Conservation (phyloP, 1,139 yeast genomes). For the Pneumocystis carinii region DNA sequence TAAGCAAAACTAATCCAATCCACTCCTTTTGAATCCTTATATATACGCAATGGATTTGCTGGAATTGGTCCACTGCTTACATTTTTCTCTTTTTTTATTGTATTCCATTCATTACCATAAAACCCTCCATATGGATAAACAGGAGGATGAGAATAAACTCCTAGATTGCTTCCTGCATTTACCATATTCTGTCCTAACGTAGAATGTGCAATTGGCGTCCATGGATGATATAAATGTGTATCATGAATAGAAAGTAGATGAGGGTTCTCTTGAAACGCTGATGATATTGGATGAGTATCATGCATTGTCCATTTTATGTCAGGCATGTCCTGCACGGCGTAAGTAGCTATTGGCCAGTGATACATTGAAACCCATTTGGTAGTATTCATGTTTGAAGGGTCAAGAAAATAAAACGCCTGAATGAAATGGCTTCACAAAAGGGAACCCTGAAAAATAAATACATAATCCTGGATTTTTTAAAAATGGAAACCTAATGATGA, state of each 20-base stretch:
- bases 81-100: not conserved
- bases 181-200: not conserved
- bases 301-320: not conserved
- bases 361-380: not conserved
- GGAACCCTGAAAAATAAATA: not conserved
- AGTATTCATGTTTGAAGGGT: not conserved
- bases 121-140: too few species aligned
- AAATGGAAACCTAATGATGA: too few species aligned
- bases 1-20: conserved; percentile 27
- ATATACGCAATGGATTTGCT: conserved; percentile 18
- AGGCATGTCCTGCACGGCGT: not conserved
- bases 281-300: not conserved
- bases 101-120: too few species aligned
- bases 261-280: not conserved
- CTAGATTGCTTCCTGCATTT: not conserved
- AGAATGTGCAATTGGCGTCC: not conserved
- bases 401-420: not conserved
- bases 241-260: not conserved
- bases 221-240: not conserved
- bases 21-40: conserved; percentile 23
- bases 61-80: conserved; percentile 2
- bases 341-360: not conserved
- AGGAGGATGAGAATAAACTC: not conserved
- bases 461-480: too few species aligned
- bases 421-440: not conserved